Conservation (phyloP, 805 yeast genomes). For the Barnettozyma wickerhamii region DNA sequence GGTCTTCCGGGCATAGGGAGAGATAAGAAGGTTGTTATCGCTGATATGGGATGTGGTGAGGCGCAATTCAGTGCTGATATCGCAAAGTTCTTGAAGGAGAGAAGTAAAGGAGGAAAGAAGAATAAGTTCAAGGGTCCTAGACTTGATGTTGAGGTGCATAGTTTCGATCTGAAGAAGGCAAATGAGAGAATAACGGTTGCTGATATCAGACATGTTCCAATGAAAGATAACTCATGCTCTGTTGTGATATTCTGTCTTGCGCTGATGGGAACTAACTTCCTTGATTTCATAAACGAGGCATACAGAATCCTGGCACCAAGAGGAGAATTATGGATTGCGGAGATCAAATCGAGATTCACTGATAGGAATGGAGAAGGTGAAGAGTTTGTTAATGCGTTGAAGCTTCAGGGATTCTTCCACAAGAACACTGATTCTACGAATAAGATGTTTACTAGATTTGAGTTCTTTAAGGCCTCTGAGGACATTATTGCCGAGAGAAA, state of each 20-base stretch:
- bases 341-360: conserved; percentile 85
- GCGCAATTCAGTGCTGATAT: conserved; percentile 79
- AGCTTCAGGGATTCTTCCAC: conserved; percentile 80
- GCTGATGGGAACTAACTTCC: conserved; percentile 94
- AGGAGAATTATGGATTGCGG: conserved; percentile 97
- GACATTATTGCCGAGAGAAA: conserved; percentile 60
- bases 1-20: conserved; percentile 73
- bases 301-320: conserved; percentile 80
- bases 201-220: conserved; percentile 87
- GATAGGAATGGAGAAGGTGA: conserved; percentile 71
- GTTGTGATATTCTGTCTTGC: conserved; percentile 93
- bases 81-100: conserved; percentile 39
- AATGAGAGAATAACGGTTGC: conserved; percentile 94
- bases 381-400: conserved; percentile 78
- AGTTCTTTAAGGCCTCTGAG: conserved; percentile 81
- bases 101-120: conserved; percentile 26
- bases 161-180: conserved; percentile 88
- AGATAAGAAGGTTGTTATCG: conserved; percentile 63
- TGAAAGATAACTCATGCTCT: conserved; percentile 72
- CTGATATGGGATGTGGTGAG: conserved; percentile 99
- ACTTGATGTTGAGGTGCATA: conserved; percentile 62
- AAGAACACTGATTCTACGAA: conserved; percentile 81
- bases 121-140: conserved; percentile 34
- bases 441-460: conserved; percentile 93
- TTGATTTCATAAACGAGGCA: conserved; percentile 90